Percentiles rank a stretch among this genome's conserved stretches.
Conservation (phyloP, 257 asterid species). For the Craterostigma plantagineum region DNA sequence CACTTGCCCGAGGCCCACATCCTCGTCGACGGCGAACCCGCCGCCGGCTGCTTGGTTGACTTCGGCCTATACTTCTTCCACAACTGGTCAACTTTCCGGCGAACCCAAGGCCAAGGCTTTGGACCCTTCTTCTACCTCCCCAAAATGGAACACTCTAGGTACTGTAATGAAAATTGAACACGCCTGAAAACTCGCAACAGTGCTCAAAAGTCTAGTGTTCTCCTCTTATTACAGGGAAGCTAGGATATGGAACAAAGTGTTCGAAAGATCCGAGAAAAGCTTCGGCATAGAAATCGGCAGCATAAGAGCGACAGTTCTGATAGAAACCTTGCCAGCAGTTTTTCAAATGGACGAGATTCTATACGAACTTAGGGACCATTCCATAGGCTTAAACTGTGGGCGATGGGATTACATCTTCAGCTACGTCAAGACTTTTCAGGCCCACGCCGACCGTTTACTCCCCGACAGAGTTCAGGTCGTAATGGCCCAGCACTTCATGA, state of each 20-base stretch:
- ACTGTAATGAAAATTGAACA: no score
- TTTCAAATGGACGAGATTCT: constrained; percentile 92
- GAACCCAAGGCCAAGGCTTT: constrained; percentile 47
- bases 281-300: constrained; percentile 68
- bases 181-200: no score
- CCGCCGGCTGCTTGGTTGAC: constrained; percentile 67
- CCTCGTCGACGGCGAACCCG: constrained; percentile 82
- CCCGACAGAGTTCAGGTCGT: constrained; percentile 90
- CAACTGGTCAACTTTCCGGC: constrained; percentile 42
- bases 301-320: constrained; percentile 83
- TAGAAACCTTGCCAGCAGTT: constrained; percentile 93
- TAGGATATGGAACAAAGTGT: constrained; percentile 72
- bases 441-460: constrained; percentile 66
- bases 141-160: constrained; percentile 92
- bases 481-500: constrained; percentile 86
- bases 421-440: constrained; percentile 83
- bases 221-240: constrained; percentile 54
- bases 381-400: constrained; percentile 81
- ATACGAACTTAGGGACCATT: constrained; percentile 67
- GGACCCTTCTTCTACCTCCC: constrained; percentile 97
- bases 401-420: constrained; percentile 97
- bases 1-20: constrained; percentile 87
- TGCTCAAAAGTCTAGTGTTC: neutral
- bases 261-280: constrained; percentile 53
- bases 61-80: constrained; percentile 90